Evolutionary conservation across 1,284 basidiomycete species (phyloP), one percentile per base, ranked within the genome.

Genomic region (Rhodotorula sp.): DNA sequence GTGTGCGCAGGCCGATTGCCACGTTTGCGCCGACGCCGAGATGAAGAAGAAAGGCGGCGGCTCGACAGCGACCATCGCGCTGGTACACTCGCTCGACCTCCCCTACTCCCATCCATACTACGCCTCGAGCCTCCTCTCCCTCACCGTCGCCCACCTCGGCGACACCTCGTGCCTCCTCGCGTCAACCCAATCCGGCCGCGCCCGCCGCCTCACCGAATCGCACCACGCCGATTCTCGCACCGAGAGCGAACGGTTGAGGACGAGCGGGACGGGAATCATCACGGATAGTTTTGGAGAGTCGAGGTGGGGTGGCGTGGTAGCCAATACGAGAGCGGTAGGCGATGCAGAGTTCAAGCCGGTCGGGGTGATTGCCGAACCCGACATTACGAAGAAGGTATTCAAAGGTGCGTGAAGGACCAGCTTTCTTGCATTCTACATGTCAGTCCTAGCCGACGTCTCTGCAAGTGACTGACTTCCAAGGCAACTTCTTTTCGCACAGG

Each of bases 291-390:
- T 94, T 78, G 95, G 96, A 46, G 95, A 99, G 71, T 71, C 64
- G 20, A 63, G 91, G 55, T 98, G 94, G 93, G 97, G 97, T 89
- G 95, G 95, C 14, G 91, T 89, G 2, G 83, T 99, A 29, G 92
- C 90, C 57, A 99, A 98, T 77, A 98, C 96, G 15, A 84, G 95
- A 80, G 90, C 91, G 87, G 86, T 99, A 64, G 95, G 95, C 45
- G 96, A 99, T 79, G 85, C 93, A 46, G 86, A 88, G 71, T 98
- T 87, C 84, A 98, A 97, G 80, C 87, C 85, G 45, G 89, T 89
- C 70, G 95, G 94, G 0, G 91, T 99, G 7, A 98, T 95, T 1
- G 90, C 91, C 44, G 95, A 99, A 80, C 95, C 96, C 6, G 92
- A 97, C 79, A 87, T 98, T n/a, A 84, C 87, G 63, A 87, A 88